Base-by-base conservation (phyloP, 2,329 filamentous ascomycete genomes). In the Colletotrichum sojae region DNA sequence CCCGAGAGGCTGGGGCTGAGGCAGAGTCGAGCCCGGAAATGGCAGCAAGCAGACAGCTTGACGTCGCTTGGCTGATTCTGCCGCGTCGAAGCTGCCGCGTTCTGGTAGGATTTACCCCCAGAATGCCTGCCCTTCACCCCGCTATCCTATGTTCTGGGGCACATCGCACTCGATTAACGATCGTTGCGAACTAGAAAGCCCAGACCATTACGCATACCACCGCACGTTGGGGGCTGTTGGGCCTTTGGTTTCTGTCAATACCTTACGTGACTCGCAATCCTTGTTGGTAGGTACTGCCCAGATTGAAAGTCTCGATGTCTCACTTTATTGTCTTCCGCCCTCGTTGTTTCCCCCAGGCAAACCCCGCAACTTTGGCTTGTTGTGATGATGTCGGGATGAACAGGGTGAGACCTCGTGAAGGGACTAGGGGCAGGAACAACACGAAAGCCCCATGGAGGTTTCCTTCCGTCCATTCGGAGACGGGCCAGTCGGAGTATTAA, bases 321-420 rank as follows among this genome's bases (percentile, higher is more conserved):
- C 40, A 43, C 13, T 5, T n/a, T 10, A 5, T n/a, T 15, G 40
- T 43, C 40, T 43, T 43, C 16, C 16, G 6, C 40, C 16, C 40
- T n/a, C 40, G 40, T 43, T 43, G 40, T 43, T n/a, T n/a, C 13
- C 40, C 12, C 40, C 22, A 49, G 4, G 45, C 18, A 12, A 16
- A 59, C 56, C 56, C 45, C 56, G 45, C 56, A 49, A n/a, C 45
- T 9, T 59, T 25, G 56, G 45, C 45, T 22, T n/a, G 2, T n/a
- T n/a, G 10, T 16, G 22, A 49, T 59, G 45, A 46, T 39, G 20
- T 39, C 43, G 43, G 43, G 45, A 59, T 22, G 27, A 59, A 49
- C 45, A 57, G 18, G 25, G 27, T 16, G 25, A 18, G 12, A 12
- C 43, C 56, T 1, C 36, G 51, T 36, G 31, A 54, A 25, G 22